Evolutionary conservation across 2,329 filamentous ascomycete species (phyloP).

Genomic region (Sporothrix protearum): DNA sequence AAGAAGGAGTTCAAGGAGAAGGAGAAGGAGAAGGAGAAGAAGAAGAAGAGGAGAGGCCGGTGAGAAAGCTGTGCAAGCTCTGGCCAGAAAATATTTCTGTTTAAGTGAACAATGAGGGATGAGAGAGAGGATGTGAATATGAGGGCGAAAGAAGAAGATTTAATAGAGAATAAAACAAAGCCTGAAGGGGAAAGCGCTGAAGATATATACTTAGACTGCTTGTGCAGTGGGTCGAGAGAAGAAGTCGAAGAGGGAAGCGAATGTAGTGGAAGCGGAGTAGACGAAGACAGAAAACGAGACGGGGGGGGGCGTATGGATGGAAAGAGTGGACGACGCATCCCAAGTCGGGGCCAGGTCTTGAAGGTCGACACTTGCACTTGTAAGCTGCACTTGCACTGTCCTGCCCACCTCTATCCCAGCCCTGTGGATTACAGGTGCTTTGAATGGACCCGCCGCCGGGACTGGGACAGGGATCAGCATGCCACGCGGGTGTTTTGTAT

Average conservation of each 20-base stretch:
- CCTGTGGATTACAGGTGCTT: constrained; percentile 23
- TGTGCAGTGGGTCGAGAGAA: not conserved
- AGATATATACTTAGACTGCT: constrained; percentile 20
- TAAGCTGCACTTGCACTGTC: not conserved
- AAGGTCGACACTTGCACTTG: not conserved
- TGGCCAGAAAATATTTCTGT: not conserved
- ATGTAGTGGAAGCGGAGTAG: not conserved
- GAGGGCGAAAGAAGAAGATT: not conserved
- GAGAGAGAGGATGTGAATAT: not conserved
- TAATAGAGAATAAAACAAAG: not conserved
- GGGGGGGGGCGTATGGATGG: not conserved
- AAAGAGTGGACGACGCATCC: not conserved
- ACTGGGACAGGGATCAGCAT: constrained; percentile 6
- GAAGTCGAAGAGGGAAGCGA: not conserved
- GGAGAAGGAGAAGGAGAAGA: not conserved
- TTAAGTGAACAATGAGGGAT: not conserved
- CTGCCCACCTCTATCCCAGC: constrained; percentile 17
- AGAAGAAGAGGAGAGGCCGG: not conserved
- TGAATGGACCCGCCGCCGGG: not conserved
- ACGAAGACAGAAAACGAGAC: not conserved
- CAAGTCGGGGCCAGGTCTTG: not conserved
- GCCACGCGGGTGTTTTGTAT: constrained; percentile 9
- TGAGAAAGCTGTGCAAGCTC: not conserved
- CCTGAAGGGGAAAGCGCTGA: not conserved
- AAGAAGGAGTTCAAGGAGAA: not conserved